These are phyloP conservation scores for Boletellus sp. DNA, from an alignment of 768 basidiomycete genomes.

Conservation along the genomic window DNA sequence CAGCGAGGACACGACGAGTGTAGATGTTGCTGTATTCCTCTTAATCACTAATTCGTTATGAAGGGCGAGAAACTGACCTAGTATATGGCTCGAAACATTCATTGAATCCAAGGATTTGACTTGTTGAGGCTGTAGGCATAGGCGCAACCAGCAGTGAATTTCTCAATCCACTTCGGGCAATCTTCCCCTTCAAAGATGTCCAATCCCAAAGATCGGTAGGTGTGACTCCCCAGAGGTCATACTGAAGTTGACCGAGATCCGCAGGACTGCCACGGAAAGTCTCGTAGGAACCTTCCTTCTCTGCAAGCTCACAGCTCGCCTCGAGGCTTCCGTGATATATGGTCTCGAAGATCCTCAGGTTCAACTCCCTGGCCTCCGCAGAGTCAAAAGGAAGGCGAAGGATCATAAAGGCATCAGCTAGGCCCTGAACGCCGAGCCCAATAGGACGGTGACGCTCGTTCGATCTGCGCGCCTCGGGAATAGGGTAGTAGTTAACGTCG, in stretches of 20 bases:
- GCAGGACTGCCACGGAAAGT: constrained; percentile 92
- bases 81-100: constrained; percentile 99
- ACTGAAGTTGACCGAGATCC: constrained; percentile 83
- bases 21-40: constrained; percentile 81
- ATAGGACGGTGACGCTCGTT: constrained; percentile 98
- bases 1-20: constrained; percentile 97
- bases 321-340: constrained; percentile 96
- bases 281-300: constrained; percentile 76
- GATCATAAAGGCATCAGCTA: constrained; percentile 98
- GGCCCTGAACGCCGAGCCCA: constrained; percentile 95
- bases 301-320: constrained; percentile 84
- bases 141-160: constrained; percentile 91
- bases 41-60: constrained; percentile 5
- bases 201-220: constrained; percentile 95
- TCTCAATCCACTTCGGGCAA: constrained; percentile 73
- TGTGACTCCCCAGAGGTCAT: constrained; percentile 91
- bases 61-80: constrained; percentile 45
- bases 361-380: constrained; percentile 77
- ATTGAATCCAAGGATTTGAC: constrained; percentile 97
- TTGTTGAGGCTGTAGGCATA: constrained; percentile 99
- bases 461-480: constrained; percentile 84
- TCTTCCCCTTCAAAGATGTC: constrained; percentile 80
- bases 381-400: constrained; percentile 96
- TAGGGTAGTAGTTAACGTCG: constrained; percentile 93
- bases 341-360: constrained; percentile 96